Evolutionary conservation across 2,329 filamentous ascomycete genomes (phyloP).

Genomic region (Ophiostoma himal-ulmi): DNA sequence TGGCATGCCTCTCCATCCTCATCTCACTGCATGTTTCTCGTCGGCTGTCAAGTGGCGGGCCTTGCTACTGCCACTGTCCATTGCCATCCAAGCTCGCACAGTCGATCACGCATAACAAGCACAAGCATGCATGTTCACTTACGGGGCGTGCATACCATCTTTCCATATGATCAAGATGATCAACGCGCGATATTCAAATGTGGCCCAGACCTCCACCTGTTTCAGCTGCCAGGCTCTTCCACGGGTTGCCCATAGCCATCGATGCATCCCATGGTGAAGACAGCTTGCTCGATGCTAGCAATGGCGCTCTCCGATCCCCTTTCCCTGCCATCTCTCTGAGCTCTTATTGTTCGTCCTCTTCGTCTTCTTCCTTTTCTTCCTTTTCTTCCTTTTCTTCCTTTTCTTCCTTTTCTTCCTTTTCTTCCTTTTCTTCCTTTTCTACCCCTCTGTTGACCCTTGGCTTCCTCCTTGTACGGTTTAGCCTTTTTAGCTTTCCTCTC

Average conservation of each 20-base stretch:
- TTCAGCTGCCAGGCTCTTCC: constrained; percentile 4
- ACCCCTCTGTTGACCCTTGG: neutral
- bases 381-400: neutral
- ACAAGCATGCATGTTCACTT: neutral
- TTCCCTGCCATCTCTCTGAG: neutral
- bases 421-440: neutral
- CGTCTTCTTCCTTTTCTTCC: neutral
- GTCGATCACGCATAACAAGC: neutral
- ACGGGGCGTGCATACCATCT: neutral
- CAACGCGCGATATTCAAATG: neutral
- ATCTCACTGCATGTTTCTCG: neutral
- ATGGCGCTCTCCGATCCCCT: neutral
- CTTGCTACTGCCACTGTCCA: neutral
- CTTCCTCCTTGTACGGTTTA: constrained; percentile 1
- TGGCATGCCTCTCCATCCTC: neutral
- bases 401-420: neutral
- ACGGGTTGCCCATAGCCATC: neutral
- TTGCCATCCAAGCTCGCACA: neutral
- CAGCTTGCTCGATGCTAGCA: neutral
- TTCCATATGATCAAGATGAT: neutral
- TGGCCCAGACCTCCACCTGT: neutral
- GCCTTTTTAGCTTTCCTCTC: neutral
- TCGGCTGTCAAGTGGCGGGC: neutral
- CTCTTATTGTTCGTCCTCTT: neutral
- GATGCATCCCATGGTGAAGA: neutral